Conservation (phyloP, 106 monocot species). For the Posidonia australis region DNA sequence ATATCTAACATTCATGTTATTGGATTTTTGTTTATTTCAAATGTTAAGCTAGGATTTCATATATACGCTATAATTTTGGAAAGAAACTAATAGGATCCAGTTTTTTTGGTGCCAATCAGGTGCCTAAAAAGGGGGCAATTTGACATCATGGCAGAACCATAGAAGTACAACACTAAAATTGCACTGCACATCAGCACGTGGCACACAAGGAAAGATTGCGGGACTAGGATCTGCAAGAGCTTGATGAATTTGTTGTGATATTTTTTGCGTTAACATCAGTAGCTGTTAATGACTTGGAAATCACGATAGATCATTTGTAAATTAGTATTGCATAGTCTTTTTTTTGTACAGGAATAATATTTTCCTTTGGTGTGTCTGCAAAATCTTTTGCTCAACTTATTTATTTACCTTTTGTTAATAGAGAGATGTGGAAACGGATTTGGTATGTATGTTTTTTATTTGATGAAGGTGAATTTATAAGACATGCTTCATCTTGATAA, state of each 20-base stretch:
- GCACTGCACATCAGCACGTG: too few species aligned
- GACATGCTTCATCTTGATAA: too few species aligned
- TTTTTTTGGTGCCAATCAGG: not conserved
- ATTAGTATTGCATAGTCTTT: not conserved
- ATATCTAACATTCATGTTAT: not conserved
- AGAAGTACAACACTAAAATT: too few species aligned
- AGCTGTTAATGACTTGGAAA: not conserved
- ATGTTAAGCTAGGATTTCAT: not conserved
- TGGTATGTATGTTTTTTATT: too few species aligned
- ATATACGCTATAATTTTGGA: not conserved
- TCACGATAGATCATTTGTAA: not conserved
- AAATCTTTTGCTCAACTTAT: too few species aligned
- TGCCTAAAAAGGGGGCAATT: conserved; percentile 1
- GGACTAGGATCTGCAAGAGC: not conserved
- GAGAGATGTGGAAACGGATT: too few species aligned
- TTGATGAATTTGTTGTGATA: not conserved
- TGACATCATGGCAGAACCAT: not conserved
- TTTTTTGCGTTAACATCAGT: not conserved
- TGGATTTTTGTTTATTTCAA: not conserved
- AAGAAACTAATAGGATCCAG: not conserved
- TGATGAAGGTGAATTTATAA: too few species aligned
- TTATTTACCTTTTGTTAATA: too few species aligned
- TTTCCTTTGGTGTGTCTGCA: not conserved
- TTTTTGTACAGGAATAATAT: not conserved
- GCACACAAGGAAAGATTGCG: not conserved